Evolutionary conservation across 495 filamentous ascomycete species (phyloP).

Genomic region (Tuber indicum): DNA sequence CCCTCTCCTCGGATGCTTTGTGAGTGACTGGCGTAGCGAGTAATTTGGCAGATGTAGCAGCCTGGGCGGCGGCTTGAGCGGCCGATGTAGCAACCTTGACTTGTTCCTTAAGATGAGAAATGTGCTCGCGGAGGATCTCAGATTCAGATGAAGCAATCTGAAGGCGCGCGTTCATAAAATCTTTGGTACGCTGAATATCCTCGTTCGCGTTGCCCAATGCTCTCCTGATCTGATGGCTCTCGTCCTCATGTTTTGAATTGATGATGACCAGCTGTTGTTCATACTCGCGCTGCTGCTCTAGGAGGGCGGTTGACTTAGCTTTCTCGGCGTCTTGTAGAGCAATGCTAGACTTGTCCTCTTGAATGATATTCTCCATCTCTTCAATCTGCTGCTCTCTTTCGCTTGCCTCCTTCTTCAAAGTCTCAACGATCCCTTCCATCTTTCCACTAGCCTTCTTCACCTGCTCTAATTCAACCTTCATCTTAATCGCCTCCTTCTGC

Average conservation of each 20-base stretch:
- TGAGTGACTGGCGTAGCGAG: constrained; percentile 48
- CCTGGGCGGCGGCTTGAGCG: constrained; percentile 76
- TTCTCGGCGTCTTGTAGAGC: constrained; percentile 68
- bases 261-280: constrained; percentile 62
- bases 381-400: constrained; percentile 52
- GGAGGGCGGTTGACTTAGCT: constrained; percentile 56
- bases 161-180: constrained; percentile 62
- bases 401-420: constrained; percentile 25
- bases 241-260: constrained; percentile 47
- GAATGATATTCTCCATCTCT: constrained; percentile 63
- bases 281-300: constrained; percentile 62
- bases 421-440: constrained; percentile 29
- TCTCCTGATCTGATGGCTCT: constrained; percentile 64
- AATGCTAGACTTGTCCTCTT: constrained; percentile 70
- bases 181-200: constrained; percentile 63
- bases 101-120: constrained; percentile 77
- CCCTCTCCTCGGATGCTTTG: constrained; percentile 69
- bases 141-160: constrained; percentile 71
- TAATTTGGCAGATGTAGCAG: constrained; percentile 61
- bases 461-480: constrained; percentile 75
- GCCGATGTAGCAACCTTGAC: constrained; percentile 85
- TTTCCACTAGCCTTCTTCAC: constrained; percentile 45
- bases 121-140: constrained; percentile 70
- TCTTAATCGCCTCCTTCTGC: constrained; percentile 58
- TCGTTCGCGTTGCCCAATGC: constrained; percentile 63